Base-by-base conservation (phyloP, 768 basidiomycete genomes). In the Bullera alba region DNA sequence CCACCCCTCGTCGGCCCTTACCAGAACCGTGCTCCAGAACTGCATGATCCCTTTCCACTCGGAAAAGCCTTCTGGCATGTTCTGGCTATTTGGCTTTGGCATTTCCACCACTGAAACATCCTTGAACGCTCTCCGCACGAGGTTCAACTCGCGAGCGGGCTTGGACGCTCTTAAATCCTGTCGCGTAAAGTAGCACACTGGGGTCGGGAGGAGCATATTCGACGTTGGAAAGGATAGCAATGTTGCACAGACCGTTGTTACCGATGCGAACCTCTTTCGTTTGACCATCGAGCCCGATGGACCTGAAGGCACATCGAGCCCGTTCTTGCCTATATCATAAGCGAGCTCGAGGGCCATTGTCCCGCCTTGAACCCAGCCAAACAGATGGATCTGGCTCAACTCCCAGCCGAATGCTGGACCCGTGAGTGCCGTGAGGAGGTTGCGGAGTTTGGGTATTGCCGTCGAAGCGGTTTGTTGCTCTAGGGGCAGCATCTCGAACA, bases 361-460 rank as follows among this genome's bases (percentile, higher is more conserved):
- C 6, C 68, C 68, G 1, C 66, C 70, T 45, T 69, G 65, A 38
- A 62, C 70, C 60, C 62, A 72, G 17, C 70, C 70, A 50, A 72
- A 72, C 5, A 72, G 48, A 50, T 72, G 68, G 30, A 72, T 65
- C 25, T 60, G 48, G 1, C 53, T 41, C 1, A 54, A 34, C 3
- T 56, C 44, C 68, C 68, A 70, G 16, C 60, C 62, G 17, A 57
- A 22, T 28, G 59, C 55, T 2, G 45, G 27, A 8, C 55, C 52
- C 10, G 42, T 63, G 17, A 69, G 56, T 14, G 51, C 54, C 5
- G 30, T 14, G 16, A 67, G 39, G 8, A 69, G 44, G 6, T 42
- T 36, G 1, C 57, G 55, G 10, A 69, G 51, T 10, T 26, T 39
- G 4, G 49, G 39, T 2, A 67, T 16, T 6, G 54, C 38, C 2